These are phyloP conservation scores for Teratosphaeria destructans DNA, from an alignment of 2,329 filamentous ascomycete species.

Conservation along the genomic window DNA sequence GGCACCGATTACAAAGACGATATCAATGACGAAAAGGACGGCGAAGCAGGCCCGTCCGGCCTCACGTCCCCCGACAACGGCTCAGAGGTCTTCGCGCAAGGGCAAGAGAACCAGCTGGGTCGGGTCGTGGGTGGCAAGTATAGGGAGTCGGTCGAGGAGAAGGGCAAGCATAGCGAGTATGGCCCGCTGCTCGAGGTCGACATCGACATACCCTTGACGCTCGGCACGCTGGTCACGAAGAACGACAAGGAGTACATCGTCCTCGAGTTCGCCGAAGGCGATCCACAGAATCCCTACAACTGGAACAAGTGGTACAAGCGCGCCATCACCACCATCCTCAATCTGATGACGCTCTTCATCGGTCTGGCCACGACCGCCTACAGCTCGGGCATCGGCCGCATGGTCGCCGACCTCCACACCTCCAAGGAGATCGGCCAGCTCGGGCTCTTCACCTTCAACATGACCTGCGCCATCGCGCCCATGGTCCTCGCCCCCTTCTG, in stretches of 20 bases:
- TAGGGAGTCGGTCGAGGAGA: constrained; percentile 24
- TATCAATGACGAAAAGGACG: neutral
- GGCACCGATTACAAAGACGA: neutral
- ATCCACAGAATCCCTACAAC: constrained; percentile 44
- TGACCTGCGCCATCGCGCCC: constrained; percentile 38
- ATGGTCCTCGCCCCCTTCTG: constrained; percentile 42
- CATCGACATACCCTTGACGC: constrained; percentile 40
- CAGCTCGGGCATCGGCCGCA: constrained; percentile 38
- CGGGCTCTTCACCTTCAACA: constrained; percentile 42
- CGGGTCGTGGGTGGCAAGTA: constrained; percentile 32
- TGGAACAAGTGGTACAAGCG: constrained; percentile 35
- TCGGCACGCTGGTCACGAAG: constrained; percentile 32
- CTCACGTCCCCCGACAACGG: constrained; percentile 13
- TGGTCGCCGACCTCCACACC: constrained; percentile 36
- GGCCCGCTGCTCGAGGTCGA: constrained; percentile 34
- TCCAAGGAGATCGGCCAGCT: constrained; percentile 36
- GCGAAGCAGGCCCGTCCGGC: constrained; percentile 10
- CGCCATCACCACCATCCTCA: constrained; percentile 38
- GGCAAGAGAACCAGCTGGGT: constrained; percentile 18
- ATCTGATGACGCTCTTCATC: constrained; percentile 45
- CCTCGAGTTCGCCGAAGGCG: constrained; percentile 36
- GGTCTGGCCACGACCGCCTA: constrained; percentile 46
- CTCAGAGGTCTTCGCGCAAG: constrained; percentile 9
- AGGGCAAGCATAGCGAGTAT: constrained; percentile 24
- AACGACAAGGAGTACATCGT: constrained; percentile 38